Evolutionary conservation across 306 rosid genomes (phyloP).

Genomic region (Medicago lupulina): DNA sequence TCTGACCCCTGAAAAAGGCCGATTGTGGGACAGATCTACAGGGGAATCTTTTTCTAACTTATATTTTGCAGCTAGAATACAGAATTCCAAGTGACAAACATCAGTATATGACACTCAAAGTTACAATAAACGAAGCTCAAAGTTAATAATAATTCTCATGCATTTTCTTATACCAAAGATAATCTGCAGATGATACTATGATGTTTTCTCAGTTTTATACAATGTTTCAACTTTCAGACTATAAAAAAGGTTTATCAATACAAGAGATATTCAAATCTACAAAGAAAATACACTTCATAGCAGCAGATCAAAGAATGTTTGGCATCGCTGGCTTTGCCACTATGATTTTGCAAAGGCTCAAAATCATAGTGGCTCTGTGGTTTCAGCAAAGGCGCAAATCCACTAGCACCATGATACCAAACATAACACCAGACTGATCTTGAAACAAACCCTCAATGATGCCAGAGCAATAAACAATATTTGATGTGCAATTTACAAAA

Average conservation of each 20-base stretch:
- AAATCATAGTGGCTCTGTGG: too few relatives aligned
- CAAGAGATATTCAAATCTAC: conserved; percentile 12
- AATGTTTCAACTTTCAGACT: background rate
- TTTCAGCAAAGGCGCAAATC: too few relatives aligned
- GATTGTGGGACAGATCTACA: background rate
- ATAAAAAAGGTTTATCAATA: background rate
- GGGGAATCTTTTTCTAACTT: background rate
- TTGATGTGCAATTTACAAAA: background rate
- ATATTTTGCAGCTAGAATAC: conserved; percentile 5
- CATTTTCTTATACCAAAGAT: conserved; percentile 2
- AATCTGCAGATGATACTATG: background rate
- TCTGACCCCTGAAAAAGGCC: background rate
- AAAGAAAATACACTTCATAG: background rate
- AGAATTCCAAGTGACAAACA: background rate
- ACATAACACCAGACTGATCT: background rate
- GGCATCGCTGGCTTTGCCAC: too few relatives aligned
- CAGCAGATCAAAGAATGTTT: background rate
- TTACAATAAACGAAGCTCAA: too few relatives aligned
- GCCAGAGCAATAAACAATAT: background rate
- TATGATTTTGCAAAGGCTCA: too few relatives aligned
- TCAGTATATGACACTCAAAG: conserved; percentile 5
- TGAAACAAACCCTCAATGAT: background rate
- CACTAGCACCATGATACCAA: too few relatives aligned
- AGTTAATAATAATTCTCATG: background rate
- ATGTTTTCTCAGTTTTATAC: conserved; percentile 7